These are phyloP conservation scores for Actinomortierella ambigua DNA, from an alignment of 371 early-diverging fungal species.

Conservation along the genomic window DNA sequence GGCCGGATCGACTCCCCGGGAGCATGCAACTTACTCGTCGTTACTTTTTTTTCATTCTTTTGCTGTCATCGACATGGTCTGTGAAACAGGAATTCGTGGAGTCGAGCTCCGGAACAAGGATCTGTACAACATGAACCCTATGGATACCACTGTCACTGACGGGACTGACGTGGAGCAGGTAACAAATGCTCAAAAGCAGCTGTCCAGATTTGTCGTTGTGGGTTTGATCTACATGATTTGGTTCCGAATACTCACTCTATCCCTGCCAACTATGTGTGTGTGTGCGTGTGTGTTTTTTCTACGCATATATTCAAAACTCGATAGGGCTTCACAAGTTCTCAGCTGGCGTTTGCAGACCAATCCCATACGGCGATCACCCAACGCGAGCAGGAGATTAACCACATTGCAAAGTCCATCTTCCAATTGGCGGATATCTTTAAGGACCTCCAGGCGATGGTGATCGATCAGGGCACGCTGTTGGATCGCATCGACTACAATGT, in stretches of 20 bases:
- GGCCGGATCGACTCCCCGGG: too few relatives aligned
- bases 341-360: conserved; percentile 73
- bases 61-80: background rate
- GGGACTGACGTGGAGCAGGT: too few relatives aligned
- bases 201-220: background rate
- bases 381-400: conserved; percentile 89
- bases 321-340: conserved; percentile 86
- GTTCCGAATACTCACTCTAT: too few relatives aligned
- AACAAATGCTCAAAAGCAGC: background rate
- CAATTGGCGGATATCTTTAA: conserved; percentile 91
- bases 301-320: too few relatives aligned
- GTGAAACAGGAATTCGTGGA: conserved; percentile 44
- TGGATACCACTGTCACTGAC: too few relatives aligned
- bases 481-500: conserved; percentile 98
- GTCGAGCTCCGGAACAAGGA: conserved; percentile 46
- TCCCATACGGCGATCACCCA: conserved; percentile 72
- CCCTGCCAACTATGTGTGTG: too few relatives aligned
- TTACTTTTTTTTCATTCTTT: background rate
- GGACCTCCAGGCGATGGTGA: conserved; percentile 92
- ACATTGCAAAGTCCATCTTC: conserved; percentile 91
- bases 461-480: conserved; percentile 96
- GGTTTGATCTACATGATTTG: too few relatives aligned
- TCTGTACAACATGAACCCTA: conserved; percentile 1
- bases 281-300: too few relatives aligned
- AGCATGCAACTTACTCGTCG: too few relatives aligned